Evolutionary conservation across 768 basidiomycete species (phyloP), one percentile per base, ranked within the genome.

Genomic region (Hygrocybe punicea): DNA sequence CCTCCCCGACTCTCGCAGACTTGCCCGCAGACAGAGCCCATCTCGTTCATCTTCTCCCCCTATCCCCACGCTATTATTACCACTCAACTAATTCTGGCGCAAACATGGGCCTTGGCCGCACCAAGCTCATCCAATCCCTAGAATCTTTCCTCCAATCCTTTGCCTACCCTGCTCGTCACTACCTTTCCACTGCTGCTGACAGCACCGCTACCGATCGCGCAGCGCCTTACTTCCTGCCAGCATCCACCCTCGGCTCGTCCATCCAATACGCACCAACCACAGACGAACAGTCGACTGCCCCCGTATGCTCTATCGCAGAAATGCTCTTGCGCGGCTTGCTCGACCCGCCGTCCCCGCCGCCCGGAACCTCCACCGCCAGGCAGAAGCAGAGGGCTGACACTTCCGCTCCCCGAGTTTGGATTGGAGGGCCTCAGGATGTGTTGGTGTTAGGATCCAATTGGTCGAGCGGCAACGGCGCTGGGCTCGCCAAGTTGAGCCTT

Each of bases 21-120:
- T 40, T 39, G 6, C 33, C 19, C 13, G 5, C 42, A 16, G 50
- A 13, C 17, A 23, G 23, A 9, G 52, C 60, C 36, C 60, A 51
- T 51, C 54, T 61, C 24, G 49, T 61, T 2, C 60, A 58, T 35
- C 46, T 61, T 14, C 44, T 61, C 9, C 46, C 60, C 8, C 39
- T 13, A 13, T 33, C 39, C 6, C 39, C 39, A 3, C 19, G 16
- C 39, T 6, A 16, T 10, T 16, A 14, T 42, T 11, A 42, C 39
- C 39, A 14, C 19, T 42, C 39, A 3, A 11, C 39, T 4, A 19
- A 14, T 10, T 8, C 29, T 29, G 29, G 29, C 29, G 4, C 29
- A 4, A 29, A 29, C 29, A 4, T 29, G 29, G 29, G 29, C 29
- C 4, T 29, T 8, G 39, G 39, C 14, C 39, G 39, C 39, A 4